Evolutionary conservation across 805 yeast genomes (phyloP), one percentile per base, ranked within the genome.

Genomic region (Wickerhamiella domercqiae): DNA sequence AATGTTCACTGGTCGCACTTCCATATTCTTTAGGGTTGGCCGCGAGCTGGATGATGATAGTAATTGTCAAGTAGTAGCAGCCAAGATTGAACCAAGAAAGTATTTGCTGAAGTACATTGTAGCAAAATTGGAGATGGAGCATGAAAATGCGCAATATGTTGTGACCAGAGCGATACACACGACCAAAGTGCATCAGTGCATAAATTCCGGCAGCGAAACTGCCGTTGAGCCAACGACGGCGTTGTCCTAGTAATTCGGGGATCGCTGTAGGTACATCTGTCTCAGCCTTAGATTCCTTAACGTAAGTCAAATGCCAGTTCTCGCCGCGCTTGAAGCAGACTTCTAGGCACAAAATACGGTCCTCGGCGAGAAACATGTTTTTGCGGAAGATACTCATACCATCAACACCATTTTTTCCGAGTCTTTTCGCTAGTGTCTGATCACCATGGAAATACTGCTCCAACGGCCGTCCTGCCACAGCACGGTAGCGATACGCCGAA

Each of bases 341-440:
- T 47, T 74, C 80, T 50, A 69, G 71, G 55, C 80, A 74, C 42
- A 74, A 60, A 46, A 74, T 74, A 48, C 80, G 69, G 50, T 74
- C 80, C 55, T 74, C 80, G 39, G 80, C 80, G 46, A 74, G 58
- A 49, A 73, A 74, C 80, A 74, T 74, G 51, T 74, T 74, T 40
- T 74, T 72, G 18, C 75, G 69, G 60, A 74, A 74, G 45, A 74
- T 73, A 37, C 67, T 70, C 58, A 71, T 67, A 3, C 74, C 77
- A 44, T 72, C 73, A 29, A 72, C 56, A 7, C 73, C 75, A 47
- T 60, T 59, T 21, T 71, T 71, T 36, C 75, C 70, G 35, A 62
- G 46, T 2, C 64, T 49, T 20, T 43, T 44, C 6, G 62, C 52
- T 60, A 69, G 49, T 47, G 78, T 57, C 59, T 66, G 59, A 61